Evolutionary conservation across 192 early-diverging fungal genomes (phyloP), one percentile per base, ranked within the genome.

Genomic region (Endogone sp.): DNA sequence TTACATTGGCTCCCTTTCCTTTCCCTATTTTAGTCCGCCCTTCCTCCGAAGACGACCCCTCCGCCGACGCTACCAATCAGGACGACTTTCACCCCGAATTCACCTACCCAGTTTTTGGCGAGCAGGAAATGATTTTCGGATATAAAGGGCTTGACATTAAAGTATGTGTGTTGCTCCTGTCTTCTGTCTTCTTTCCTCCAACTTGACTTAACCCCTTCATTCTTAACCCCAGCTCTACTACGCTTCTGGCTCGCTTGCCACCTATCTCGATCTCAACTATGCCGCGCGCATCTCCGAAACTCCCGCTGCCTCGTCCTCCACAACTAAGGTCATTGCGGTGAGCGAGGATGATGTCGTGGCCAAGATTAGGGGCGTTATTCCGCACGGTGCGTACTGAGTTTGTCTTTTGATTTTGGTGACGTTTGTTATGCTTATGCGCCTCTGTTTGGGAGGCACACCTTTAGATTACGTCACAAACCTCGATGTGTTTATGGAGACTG

Each of bases 91-190:
- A 89, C 65, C 95, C 95, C 16, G 82, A 80, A 29, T 98, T 90
- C 70, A 94, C 94, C 3, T 95, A 98, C 75, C 89, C 89, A 22
- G 83, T 98, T 27, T 98, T 94, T 81, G 94, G 94, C 9, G 85
- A 91, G 62, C 88, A 95, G 57, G 92, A 97, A 76, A 85, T 87
- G 24, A 85, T 95, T 21, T 95, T 91, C 65, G 96, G 96, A 37
- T 98, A 94, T 81, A 94, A 93, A 77, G 86, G 90, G 44, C 78
- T 97, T 64, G 65, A 73, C 29, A 88, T 95, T 65, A 85, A 90
- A 65, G 81, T 75, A 67, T 2, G 49, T 60, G 24, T 60, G 22
- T 60, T 28, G 22, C 22, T 29, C 28, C 28, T 55, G 16, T n/a
- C 2, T 24, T 25, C 20, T n/a, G 6, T 57, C 6, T 3, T 61